A percentile compares a stretch with the other conserved stretches of the same genome.
Evolutionary conservation across 1,284 basidiomycete species (phyloP).

Genomic region (Chalciporus sp.): DNA sequence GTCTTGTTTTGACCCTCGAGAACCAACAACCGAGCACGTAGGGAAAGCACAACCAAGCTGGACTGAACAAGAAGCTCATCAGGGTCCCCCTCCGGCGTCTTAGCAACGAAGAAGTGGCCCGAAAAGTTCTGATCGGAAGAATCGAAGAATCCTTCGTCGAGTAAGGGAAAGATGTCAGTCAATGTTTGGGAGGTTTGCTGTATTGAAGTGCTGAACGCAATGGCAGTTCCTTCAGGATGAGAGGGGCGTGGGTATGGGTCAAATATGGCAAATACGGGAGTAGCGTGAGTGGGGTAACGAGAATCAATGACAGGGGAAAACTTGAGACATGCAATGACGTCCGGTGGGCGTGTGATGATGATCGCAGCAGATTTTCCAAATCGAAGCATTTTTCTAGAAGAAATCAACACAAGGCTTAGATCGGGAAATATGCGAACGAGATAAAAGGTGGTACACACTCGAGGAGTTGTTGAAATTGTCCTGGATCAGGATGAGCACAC

Average conservation of each 20-base stretch:
- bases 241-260: slow-evolving; percentile 64
- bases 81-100: slow-evolving; percentile 9
- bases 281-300: slow-evolving; percentile 12
- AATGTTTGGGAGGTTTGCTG: slow-evolving; percentile 47
- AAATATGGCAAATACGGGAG: slow-evolving; percentile 54
- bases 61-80: slow-evolving; percentile 47
- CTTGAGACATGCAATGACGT: slow-evolving; percentile 61
- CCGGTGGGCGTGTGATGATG: slow-evolving; percentile 69
- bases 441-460: slow-evolving; percentile 36
- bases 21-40: slow-evolving; percentile 44
- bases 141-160: slow-evolving; percentile 48
- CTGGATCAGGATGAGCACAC: slow-evolving; percentile 42
- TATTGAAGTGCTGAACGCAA: slow-evolving; percentile 49
- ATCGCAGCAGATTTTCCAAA: slow-evolving; percentile 41
- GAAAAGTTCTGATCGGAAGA: slow-evolving; percentile 52
- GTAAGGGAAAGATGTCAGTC: slow-evolving; percentile 45
- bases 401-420: background rate
- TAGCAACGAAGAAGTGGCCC: slow-evolving; percentile 51
- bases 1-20: slow-evolving; percentile 36
- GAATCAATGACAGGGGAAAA: slow-evolving; percentile 33
- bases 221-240: slow-evolving; percentile 59
- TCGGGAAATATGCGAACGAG: background rate
- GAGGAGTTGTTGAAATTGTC: slow-evolving; percentile 47
- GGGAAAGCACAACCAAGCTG: slow-evolving; percentile 46
- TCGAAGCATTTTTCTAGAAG: slow-evolving; percentile 36